Evolutionary conservation across 2,329 filamentous ascomycete species (phyloP), one percentile per base, ranked within the genome.

Genomic region (Aspergillus pseudotamarii): DNA sequence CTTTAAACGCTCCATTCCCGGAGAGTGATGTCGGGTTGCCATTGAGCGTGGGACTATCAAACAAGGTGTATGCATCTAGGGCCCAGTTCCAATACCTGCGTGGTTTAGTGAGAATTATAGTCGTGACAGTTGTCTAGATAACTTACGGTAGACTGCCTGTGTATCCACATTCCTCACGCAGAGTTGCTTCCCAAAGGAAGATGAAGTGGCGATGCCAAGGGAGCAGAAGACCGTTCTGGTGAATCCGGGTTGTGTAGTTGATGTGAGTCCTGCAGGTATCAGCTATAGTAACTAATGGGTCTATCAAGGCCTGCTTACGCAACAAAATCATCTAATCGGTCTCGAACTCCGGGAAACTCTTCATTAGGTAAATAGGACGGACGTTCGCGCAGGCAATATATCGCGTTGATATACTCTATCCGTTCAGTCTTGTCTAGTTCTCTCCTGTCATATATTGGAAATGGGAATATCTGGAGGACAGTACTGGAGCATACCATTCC

Each of bases 301-400:
- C 4, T 6, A 38, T n/a, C 16, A 28, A 11, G 19, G 16, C 9
- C 3, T 28, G 64, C 69, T n/a, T 58, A 73, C 72, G 71, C 71
- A 19, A 73, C 69, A 64, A 74, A 74, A 45, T 74, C 72, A 28
- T 74, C 72, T 6, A 71, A 61, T 10, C 72, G 66, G 43, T 69
- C 72, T 16, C 62, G 65, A 5, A 72, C 71, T 2, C 72, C 71
- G 0, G 72, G 72, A 43, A 64, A 74, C 2, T 68, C 46, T 11
- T 59, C 57, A 12, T 65, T 66, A 1, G 71, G 63, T 19, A 74
- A 62, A 8, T 58, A 46, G 0, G 71, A 58, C 1, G 70, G 68
- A 12, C 61, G 61, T 8, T 59, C 30, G 32, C 69, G 66, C 23
- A 74, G 36, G 62, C 72, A 74, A 46, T 64, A 57, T 4, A 74